Base-by-base conservation (phyloP, 805 yeast species). In the Pichia kluyveri region DNA sequence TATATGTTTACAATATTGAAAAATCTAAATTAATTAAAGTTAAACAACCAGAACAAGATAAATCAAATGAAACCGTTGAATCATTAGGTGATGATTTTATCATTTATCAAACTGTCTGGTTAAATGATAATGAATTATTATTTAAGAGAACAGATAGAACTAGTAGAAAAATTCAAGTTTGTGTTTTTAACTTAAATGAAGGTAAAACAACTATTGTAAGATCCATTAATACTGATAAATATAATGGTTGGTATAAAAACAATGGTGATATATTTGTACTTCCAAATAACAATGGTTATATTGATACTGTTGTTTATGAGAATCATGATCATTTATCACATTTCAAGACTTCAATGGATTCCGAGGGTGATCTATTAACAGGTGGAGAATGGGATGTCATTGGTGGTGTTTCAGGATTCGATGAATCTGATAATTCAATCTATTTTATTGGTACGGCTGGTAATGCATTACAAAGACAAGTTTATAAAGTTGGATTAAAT, bases 311-410 rank as follows among this genome's bases (percentile, higher is more conserved):
- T 14, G 79, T 75, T 17, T 71, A 69, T 34, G 69, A 59, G 11
- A 82, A 84, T 0, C 82, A 64, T 60, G 77, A 75, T 51, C 93
- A 85, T 60, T 63, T 86, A 43, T 86, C 80, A 2, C 79, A 76
- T 58, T 84, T 78, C 55, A 65, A 73, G 17, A 68, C 75, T 2
- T 32, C 50, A 12, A 58, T 65, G 6, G 60, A 73, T 34, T 56
- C 66, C 0, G 58, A 62, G 4, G 80, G 80, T 1, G 67, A 71
- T 43, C 38, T 61, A 30, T 47, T 78, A 9, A 71, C 81, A 0
- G 44, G 51, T 2, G 82, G 82, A 15, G 58, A 68, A 2, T 77
- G 75, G 75, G 82, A 78, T 56, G 72, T 76, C 36, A 71, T 76
- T 27, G 71, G 70, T 26, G 72, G 75, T 8, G 75, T 73, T 9